Evolutionary conservation across 1,284 basidiomycete genomes (phyloP).

Genomic region (Trametes versicolor): DNA sequence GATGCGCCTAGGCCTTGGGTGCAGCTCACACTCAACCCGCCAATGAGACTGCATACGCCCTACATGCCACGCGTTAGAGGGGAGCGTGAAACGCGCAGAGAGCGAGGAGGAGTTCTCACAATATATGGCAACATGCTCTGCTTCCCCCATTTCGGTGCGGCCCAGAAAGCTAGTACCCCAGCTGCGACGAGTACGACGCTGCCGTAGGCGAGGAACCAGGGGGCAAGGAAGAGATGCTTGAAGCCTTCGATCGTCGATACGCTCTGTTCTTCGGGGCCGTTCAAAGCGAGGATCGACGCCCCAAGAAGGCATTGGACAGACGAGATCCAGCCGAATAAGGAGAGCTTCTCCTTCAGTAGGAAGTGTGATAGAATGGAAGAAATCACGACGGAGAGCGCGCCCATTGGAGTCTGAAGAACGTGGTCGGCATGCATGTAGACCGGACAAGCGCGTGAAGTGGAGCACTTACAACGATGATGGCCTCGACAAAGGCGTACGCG

Average conservation of each 20-base stretch:
- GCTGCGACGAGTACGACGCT: conserved; percentile 49
- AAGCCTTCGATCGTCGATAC: conserved; percentile 68
- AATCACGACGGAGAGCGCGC: conserved; percentile 75
- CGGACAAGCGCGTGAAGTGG: conserved; percentile 5
- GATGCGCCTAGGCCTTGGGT: conserved; percentile 73
- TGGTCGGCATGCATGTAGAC: background rate
- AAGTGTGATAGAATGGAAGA: conserved; percentile 79
- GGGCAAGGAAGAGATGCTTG: conserved; percentile 66
- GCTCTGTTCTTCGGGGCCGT: conserved; percentile 68
- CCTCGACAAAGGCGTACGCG: conserved; percentile 58
- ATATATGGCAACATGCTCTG: conserved; percentile 71
- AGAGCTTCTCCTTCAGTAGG: conserved; percentile 70
- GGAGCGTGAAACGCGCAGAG: background rate
- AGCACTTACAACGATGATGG: conserved; percentile 55
- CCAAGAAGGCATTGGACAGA: conserved; percentile 64
- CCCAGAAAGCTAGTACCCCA: conserved; percentile 53
- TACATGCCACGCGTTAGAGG: conserved; percentile 7
- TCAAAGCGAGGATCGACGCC: conserved; percentile 59
- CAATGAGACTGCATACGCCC: conserved; percentile 71
- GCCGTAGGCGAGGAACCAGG: conserved; percentile 71
- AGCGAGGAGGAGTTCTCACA: conserved; percentile 26
- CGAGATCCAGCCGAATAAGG: conserved; percentile 67
- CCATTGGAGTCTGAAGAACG: conserved; percentile 63
- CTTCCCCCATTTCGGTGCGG: conserved; percentile 67
- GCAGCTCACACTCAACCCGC: conserved; percentile 73